Evolutionary conservation across 495 filamentous ascomycete genomes (phyloP).

Genomic region (Annulohypoxylon moriforme): DNA sequence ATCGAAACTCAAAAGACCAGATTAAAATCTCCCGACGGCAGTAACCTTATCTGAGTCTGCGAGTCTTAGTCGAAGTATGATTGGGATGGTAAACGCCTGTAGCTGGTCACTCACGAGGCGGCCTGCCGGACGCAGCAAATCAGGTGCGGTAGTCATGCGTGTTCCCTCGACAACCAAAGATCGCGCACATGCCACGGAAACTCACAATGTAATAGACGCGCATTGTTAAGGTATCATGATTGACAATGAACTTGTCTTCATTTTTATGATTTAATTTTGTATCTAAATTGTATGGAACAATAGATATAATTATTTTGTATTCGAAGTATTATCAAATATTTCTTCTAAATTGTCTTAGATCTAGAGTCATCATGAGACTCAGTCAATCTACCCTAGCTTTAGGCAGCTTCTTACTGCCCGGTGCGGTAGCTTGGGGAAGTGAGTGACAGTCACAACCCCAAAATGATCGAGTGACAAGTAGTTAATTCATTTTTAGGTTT

Average conservation of each 20-base stretch:
- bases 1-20: not conserved
- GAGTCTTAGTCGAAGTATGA: not conserved
- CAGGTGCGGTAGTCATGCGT: constrained; percentile 33
- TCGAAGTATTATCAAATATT: not conserved
- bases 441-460: constrained; percentile 28
- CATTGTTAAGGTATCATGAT: not conserved
- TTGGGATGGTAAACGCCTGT: constrained; percentile 7
- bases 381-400: constrained; percentile 35
- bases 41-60: constrained; percentile 1
- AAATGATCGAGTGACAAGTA: not conserved
- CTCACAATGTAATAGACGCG: constrained; percentile 14
- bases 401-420: constrained; percentile 46
- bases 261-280: not conserved
- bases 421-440: constrained; percentile 54
- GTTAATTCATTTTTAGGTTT: constrained; percentile 53
- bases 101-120: constrained; percentile 23
- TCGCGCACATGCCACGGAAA: constrained; percentile 2
- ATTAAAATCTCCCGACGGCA: constrained; percentile 7
- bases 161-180: constrained; percentile 38
- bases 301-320: not conserved
- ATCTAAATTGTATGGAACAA: not conserved
- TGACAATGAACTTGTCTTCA: not conserved
- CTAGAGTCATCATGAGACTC: constrained; percentile 36
- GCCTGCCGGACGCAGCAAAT: constrained; percentile 24
- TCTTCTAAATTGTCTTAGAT: not conserved